Conservation (phyloP, 1,284 basidiomycete genomes). For the Takashimella tepidaria region DNA sequence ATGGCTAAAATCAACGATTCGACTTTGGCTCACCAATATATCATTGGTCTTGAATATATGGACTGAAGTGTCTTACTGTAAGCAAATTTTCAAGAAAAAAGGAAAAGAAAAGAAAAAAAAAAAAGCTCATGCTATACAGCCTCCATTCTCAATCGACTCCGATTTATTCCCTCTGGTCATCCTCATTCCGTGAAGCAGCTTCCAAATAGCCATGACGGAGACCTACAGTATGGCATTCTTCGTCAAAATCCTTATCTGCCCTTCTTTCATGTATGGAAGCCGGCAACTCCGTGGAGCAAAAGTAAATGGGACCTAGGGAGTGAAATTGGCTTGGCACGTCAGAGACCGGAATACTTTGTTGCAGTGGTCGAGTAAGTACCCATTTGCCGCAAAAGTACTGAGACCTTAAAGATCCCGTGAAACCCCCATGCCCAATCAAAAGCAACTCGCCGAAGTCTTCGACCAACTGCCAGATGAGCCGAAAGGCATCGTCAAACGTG, state of each 20-base stretch:
- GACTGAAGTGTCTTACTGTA: neutral
- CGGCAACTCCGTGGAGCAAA: conserved; percentile 61
- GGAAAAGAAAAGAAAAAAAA: too few species aligned
- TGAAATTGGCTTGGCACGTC: conserved; percentile 50
- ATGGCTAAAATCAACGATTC: neutral
- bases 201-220: neutral
- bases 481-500: conserved; percentile 30
- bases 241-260: conserved; percentile 63
- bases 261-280: conserved; percentile 92
- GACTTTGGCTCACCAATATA: neutral
- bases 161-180: conserved; percentile 67
- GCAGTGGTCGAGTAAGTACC: conserved; percentile 74
- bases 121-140: too few species aligned
- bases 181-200: conserved; percentile 8
- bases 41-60: neutral
- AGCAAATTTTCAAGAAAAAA: too few species aligned
- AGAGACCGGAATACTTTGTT: conserved; percentile 79
- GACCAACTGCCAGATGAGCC: conserved; percentile 37
- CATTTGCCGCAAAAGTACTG: neutral
- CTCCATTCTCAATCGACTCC: conserved; percentile 64
- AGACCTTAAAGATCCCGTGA: conserved; percentile 30
- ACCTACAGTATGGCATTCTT: conserved; percentile 24
- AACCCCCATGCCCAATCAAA: conserved; percentile 37
- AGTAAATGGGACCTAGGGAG: conserved; percentile 44
- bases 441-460: conserved; percentile 40